Evolutionary conservation across 2,329 filamentous ascomycete species (phyloP).

Genomic region (Colletotrichum sp.): DNA sequence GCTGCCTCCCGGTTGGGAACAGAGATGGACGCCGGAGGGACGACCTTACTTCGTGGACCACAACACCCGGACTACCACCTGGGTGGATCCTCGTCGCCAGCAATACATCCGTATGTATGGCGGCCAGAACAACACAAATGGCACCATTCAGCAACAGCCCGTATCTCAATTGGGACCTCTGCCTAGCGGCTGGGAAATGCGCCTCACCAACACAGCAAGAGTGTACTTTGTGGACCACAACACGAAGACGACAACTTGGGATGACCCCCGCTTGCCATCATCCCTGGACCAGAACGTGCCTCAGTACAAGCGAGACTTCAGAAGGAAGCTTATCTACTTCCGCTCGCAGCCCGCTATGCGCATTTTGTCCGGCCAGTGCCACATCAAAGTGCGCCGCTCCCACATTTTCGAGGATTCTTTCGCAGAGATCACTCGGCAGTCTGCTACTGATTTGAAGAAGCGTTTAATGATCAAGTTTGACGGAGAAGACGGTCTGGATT

Average conservation of each 20-base stretch:
- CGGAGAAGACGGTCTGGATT: conserved; percentile 96
- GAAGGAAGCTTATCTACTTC: conserved; percentile 98
- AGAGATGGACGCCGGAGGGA: conserved; percentile 93
- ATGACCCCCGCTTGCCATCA: conserved; percentile 92
- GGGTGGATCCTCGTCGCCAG: conserved; percentile 96
- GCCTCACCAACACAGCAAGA: conserved; percentile 93
- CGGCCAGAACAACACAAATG: conserved; percentile 83
- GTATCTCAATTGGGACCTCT: conserved; percentile 95
- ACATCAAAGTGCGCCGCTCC: conserved; percentile 95
- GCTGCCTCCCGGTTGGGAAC: conserved; percentile 94
- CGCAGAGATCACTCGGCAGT: conserved; percentile 97
- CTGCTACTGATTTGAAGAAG: conserved; percentile 95
- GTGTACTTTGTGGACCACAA: conserved; percentile 99
- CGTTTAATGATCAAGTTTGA: conserved; percentile 99
- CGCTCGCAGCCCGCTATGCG: conserved; percentile 95
- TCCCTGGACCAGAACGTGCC: conserved; percentile 98
- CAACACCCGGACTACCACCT: conserved; percentile 96
- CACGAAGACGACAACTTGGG: conserved; percentile 99
- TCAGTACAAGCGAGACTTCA: conserved; percentile 99
- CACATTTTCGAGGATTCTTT: conserved; percentile 99
- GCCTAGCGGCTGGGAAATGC: conserved; percentile 99
- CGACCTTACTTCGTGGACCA: conserved; percentile 98
- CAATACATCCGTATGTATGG: conserved; percentile 98
- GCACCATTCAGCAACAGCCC: conserved; percentile 93
- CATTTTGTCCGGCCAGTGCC: conserved; percentile 94